Conservation (phyloP, 495 filamentous ascomycete genomes). For the Penicillium robsamsonii region DNA sequence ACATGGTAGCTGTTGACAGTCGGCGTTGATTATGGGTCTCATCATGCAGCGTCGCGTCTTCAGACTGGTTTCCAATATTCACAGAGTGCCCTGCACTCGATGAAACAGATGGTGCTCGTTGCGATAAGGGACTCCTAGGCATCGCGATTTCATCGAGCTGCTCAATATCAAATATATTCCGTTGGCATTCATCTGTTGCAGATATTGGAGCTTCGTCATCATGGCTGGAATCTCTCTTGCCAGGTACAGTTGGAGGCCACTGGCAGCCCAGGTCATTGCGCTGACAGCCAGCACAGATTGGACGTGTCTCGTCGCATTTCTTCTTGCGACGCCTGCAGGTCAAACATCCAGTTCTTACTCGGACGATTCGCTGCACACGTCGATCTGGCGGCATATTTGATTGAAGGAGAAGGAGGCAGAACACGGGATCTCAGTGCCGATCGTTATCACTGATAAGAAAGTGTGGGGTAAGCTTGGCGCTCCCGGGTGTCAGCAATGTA, state of each 20-base stretch:
- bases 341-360: conserved; percentile 68
- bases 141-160: conserved; percentile 12
- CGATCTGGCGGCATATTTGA: conserved; percentile 33
- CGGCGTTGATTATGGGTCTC: conserved; percentile 2
- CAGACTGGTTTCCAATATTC: conserved; percentile 1
- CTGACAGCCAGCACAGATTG: conserved; percentile 60
- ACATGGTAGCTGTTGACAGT: conserved; percentile 1
- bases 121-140: conserved; percentile 12
- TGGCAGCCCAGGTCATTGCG: conserved; percentile 32
- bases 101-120: conserved; percentile 19
- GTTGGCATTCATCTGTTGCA: conserved; percentile 1
- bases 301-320: conserved; percentile 86
- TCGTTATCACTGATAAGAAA: conserved; percentile 8
- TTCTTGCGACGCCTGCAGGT: conserved; percentile 88
- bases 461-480: conserved; percentile 9
- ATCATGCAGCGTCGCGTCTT: not conserved
- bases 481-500: not conserved
- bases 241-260: conserved; percentile 31
- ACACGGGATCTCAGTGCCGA: not conserved
- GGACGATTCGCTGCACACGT: conserved; percentile 33
- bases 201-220: not conserved
- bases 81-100: conserved; percentile 18
- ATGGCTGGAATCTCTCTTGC: conserved; percentile 16
- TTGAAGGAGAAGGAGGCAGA: not conserved
- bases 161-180: conserved; percentile 13